phyloP scores from a whole-genome alignment of 805 yeast species.

The Danielia oregonensis region DNA sequence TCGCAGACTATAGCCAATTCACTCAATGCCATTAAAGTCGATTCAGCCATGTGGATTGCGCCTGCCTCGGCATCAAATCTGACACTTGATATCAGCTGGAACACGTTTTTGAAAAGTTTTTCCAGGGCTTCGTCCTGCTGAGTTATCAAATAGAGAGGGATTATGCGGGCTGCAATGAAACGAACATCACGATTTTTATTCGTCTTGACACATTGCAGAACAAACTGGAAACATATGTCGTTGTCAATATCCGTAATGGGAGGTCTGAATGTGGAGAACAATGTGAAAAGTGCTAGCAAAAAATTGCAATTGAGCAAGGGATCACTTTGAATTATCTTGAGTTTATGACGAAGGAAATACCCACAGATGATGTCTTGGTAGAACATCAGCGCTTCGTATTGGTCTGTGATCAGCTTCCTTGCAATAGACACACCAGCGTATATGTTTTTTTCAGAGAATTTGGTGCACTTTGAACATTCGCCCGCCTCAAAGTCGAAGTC shows the following conservation, averaged over 20 bases:
- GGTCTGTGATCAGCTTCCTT: constrained; percentile 21
- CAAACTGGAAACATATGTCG: constrained; percentile 34
- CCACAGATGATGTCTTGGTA: constrained; percentile 24
- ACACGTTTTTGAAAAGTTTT: constrained; percentile 41
- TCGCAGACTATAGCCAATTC: constrained; percentile 58
- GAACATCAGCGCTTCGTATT: constrained; percentile 18
- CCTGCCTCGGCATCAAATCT: constrained; percentile 27
- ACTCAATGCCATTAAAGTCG: constrained; percentile 57
- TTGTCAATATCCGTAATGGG: constrained; percentile 28
- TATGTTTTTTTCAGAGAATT: constrained; percentile 20
- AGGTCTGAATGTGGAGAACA: constrained; percentile 52
- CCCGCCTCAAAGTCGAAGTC: constrained; percentile 29
- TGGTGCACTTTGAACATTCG: constrained; percentile 39
- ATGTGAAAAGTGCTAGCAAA: constrained; percentile 44
- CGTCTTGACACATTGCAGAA: constrained; percentile 37
- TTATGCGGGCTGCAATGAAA: constrained; percentile 45
- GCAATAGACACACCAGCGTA: constrained; percentile 21
- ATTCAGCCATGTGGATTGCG: constrained; percentile 48
- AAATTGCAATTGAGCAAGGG: constrained; percentile 38
- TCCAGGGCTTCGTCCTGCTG: constrained; percentile 35
- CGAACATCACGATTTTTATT: constrained; percentile 52
- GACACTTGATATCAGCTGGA: constrained; percentile 40
- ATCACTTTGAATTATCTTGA: constrained; percentile 10
- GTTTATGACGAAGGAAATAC: constrained; percentile 11
- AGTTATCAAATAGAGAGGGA: constrained; percentile 50